Conservation (phyloP, 129 eudicot genomes). For the Kitagawia praeruptora region DNA sequence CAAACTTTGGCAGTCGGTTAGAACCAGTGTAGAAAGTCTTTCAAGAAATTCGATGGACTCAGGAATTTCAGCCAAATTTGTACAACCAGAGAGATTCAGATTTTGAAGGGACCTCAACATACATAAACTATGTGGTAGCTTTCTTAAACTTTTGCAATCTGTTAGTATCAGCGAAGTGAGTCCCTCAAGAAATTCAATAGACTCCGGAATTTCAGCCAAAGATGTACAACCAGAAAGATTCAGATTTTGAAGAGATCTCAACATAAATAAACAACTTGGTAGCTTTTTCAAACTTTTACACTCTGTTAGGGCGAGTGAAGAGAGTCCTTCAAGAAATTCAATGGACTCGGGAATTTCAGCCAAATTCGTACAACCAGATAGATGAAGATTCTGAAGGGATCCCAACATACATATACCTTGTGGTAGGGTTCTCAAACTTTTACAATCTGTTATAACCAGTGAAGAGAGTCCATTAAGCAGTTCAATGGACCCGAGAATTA, state of each 20-base stretch:
- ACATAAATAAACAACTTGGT: too few relatives aligned
- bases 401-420: background rate
- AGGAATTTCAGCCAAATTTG: background rate
- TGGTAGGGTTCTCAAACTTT: background rate
- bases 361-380: background rate
- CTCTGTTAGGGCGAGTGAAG: background rate
- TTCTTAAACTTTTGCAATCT: background rate
- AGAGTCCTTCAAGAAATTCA: too few relatives aligned
- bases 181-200: background rate
- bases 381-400: background rate
- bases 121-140: background rate
- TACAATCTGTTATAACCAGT: background rate
- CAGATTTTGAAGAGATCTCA: too few relatives aligned
- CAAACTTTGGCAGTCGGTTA: conserved; percentile 3
- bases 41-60: background rate
- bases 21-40: background rate
- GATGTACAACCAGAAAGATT: too few relatives aligned
- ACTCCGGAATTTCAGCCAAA: background rate
- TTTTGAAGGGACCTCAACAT: background rate
- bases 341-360: background rate
- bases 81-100: background rate
- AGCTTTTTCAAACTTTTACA: background rate
- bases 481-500: background rate
- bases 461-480: background rate
- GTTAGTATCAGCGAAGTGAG: background rate